Evolutionary conservation across 2,329 filamentous ascomycete species (phyloP).

Genomic region (Eurotiales sp.): DNA sequence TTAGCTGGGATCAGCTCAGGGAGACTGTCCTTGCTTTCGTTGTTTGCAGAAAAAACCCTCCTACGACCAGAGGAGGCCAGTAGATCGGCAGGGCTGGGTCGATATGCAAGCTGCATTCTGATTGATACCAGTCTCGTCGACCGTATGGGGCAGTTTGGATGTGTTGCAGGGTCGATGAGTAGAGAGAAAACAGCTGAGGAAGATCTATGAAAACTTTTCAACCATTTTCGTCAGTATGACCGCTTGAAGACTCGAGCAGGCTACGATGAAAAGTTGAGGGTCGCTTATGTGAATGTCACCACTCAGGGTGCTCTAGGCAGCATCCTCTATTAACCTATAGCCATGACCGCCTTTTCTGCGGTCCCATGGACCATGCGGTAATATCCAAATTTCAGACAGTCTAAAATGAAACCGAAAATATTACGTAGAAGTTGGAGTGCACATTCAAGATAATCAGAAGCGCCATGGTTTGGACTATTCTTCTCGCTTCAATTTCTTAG

Average conservation of each 20-base stretch:
- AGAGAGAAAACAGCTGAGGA: not conserved
- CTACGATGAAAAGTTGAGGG: not conserved
- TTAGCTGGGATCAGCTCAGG: no score
- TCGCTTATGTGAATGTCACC: not conserved
- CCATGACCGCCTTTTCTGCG: not conserved
- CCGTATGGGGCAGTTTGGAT: not conserved
- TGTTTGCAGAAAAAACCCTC: no score
- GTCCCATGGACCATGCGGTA: no score
- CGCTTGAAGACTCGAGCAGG: not conserved
- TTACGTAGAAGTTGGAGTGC: not conserved
- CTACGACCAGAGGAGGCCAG: no score
- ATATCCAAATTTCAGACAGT: no score
- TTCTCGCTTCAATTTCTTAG: no score
- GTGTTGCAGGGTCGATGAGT: not conserved
- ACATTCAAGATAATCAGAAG: no score
- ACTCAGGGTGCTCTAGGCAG: not conserved
- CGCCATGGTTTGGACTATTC: no score
- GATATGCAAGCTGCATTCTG: not conserved
- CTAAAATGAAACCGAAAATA: no score
- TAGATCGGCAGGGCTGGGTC: not conserved
- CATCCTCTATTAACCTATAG: not conserved
- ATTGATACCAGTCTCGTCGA: not conserved
- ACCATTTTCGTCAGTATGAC: slow-evolving; percentile 11
- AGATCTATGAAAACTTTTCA: not conserved
- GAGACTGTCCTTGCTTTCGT: no score